Percentiles rank a stretch among this genome's conserved stretches.
phyloP scores from a whole-genome alignment of 805 yeast species.

The Candida nemodendra region DNA sequence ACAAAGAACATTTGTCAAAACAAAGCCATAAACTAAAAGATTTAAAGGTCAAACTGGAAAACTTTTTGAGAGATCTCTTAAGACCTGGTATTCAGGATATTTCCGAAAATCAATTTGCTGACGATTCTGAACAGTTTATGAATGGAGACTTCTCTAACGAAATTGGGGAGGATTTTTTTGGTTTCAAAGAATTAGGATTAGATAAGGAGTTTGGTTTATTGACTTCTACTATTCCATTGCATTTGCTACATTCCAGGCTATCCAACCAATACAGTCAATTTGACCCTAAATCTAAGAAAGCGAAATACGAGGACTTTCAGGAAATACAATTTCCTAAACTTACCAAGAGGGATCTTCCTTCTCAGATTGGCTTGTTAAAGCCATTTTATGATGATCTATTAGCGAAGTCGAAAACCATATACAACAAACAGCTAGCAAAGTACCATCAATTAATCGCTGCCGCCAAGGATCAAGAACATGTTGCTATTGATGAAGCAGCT shows the following conservation, averaged over 20 bases:
- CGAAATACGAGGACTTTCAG: constrained; percentile 64
- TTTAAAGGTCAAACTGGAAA: constrained; percentile 61
- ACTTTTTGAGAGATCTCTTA: constrained; percentile 72
- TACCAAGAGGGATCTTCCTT: constrained; percentile 47
- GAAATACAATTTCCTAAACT: constrained; percentile 54
- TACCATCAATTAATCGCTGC: constrained; percentile 27
- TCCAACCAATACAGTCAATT: constrained; percentile 54
- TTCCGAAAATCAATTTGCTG: constrained; percentile 76
- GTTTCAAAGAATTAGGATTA: constrained; percentile 89
- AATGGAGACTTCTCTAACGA: constrained; percentile 94
- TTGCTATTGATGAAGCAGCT: not conserved
- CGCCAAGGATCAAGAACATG: not conserved
- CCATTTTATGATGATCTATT: constrained; percentile 49
- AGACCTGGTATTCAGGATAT: constrained; percentile 74
- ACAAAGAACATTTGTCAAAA: constrained; percentile 67
- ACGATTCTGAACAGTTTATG: constrained; percentile 89
- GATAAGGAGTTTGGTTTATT: constrained; percentile 88
- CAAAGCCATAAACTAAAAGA: constrained; percentile 71
- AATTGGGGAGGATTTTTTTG: constrained; percentile 96
- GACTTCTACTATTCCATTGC: constrained; percentile 85
- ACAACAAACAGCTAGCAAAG: constrained; percentile 44
- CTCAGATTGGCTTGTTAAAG: constrained; percentile 56
- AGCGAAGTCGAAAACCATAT: constrained; percentile 40
- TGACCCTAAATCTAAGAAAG: constrained; percentile 44
- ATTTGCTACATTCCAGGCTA: constrained; percentile 74